A percentile compares a stretch with the other conserved stretches of the same genome.
phyloP scores from a whole-genome alignment of 805 yeast genomes.

The Kluyveromyces lactis region DNA sequence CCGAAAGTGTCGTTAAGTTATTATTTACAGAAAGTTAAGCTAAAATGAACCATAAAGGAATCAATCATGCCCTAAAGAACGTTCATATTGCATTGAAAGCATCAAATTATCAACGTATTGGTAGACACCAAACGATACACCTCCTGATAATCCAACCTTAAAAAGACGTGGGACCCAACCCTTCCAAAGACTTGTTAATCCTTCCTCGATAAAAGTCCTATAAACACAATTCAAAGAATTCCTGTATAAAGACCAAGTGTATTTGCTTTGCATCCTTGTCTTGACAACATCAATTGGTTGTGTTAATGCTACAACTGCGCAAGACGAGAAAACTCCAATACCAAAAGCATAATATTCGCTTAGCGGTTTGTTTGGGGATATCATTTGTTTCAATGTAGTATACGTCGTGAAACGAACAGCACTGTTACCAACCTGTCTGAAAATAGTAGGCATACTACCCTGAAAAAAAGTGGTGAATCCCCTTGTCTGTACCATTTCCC shows the following conservation, averaged over 20 bases:
- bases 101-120: slow-evolving; percentile 41
- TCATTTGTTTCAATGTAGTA: slow-evolving; percentile 63
- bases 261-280: slow-evolving; percentile 76
- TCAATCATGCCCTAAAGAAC: slow-evolving; percentile 8
- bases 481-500: slow-evolving; percentile 61
- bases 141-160: slow-evolving; percentile 64
- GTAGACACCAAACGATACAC: slow-evolving; percentile 58
- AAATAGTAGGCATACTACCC: slow-evolving; percentile 75
- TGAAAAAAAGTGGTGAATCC: slow-evolving; percentile 75
- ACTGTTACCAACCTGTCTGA: slow-evolving; percentile 72
- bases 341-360: slow-evolving; percentile 29
- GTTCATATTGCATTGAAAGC: slow-evolving; percentile 14
- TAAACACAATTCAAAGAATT: slow-evolving; percentile 54
- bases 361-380: slow-evolving; percentile 37
- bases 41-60: too few relatives aligned
- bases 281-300: slow-evolving; percentile 88
- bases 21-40: too few relatives aligned
- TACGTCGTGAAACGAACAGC: slow-evolving; percentile 80
- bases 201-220: slow-evolving; percentile 40
- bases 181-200: slow-evolving; percentile 40
- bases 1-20: too few relatives aligned
- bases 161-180: slow-evolving; percentile 62
- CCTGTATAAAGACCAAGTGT: slow-evolving; percentile 47
- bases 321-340: slow-evolving; percentile 56
- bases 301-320: slow-evolving; percentile 66